Percentiles rank a stretch among this genome's conserved stretches.
These are phyloP conservation scores for Botrytis sinoallii DNA, from an alignment of 2,329 filamentous ascomycete genomes.

Conservation along the genomic window DNA sequence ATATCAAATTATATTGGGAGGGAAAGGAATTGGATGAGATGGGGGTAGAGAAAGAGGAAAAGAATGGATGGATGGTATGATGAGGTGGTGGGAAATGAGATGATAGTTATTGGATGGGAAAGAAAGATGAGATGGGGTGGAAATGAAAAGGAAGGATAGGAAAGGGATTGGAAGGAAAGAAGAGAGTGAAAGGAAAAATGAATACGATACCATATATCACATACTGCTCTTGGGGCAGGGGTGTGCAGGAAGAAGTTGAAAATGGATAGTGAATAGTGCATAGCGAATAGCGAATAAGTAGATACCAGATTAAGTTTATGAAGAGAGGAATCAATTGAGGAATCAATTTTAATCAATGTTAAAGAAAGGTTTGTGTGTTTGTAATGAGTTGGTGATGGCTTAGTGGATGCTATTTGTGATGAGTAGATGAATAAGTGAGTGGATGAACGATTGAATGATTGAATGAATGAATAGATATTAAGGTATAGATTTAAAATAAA, in stretches of 20 bases:
- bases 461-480: no score
- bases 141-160: background rate
- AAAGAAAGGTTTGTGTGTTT: background rate
- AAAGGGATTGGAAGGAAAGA: background rate
- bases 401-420: no score
- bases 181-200: background rate
- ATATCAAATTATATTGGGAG: background rate
- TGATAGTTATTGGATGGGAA: background rate
- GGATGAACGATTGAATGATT: no score
- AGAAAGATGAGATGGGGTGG: background rate
- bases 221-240: background rate
- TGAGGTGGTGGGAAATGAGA: background rate
- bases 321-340: background rate
- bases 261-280: background rate
- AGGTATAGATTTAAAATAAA: no score
- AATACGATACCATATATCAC: constrained; percentile 11
- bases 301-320: constrained; percentile 12
- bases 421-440: no score
- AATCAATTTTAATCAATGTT: background rate
- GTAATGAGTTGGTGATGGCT: no score
- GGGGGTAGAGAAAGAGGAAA: background rate
- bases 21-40: background rate
- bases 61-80: background rate
- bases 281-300: background rate
- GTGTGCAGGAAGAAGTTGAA: background rate